Base-by-base conservation (phyloP, 2,329 filamentous ascomycete genomes). In the Cercospora citrullina region DNA sequence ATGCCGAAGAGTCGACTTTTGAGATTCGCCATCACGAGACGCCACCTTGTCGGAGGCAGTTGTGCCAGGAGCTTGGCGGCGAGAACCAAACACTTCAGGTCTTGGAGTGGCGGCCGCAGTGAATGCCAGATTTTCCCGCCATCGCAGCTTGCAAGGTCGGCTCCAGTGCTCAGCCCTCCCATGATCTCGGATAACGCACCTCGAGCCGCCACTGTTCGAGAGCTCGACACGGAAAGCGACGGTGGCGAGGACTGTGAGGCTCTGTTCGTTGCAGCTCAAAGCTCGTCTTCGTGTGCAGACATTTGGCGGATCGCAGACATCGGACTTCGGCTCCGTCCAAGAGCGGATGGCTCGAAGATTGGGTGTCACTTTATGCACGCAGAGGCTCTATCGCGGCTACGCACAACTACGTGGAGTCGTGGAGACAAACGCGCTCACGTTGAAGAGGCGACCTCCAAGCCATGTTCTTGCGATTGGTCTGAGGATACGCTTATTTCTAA, bases 401-500 rank as follows among this genome's bases (percentile, higher is more conserved):
- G 48, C 48, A 53, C 4, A 28, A 28, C 48, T 53, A 14, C 48
- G 4, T 3, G 14, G 14, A 28, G 23, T 48, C 18, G n/a, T 48
- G 48, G 48, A 14, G 23, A 28, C 5, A 53, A 9, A 3, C 21
- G 23, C 14, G 12, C 12, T 53, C 21, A 16, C 39, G 33, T 51
- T 21, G 36, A 26, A 28, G 39, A 63, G n/a, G 28, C 10, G 45
- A 7, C 6, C n/a, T 8, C n/a, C 36, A 55, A 55, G 21, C 21
- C 10, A 53, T 53, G 8, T 53, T n/a, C 23, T 8, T 16, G 48
- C 48, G 12, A 53, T 53, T 53, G 21, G 48, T 3, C 12, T 28
- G 60, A 1, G 26, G 18, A 7, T 53, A 55, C 28, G 60, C 60
- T 63, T 63, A 63, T 23, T 33, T 63, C 30, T 33, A 63, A 63